phyloP scores from a whole-genome alignment of 1,284 basidiomycete species.

The Trametes versicolor region DNA sequence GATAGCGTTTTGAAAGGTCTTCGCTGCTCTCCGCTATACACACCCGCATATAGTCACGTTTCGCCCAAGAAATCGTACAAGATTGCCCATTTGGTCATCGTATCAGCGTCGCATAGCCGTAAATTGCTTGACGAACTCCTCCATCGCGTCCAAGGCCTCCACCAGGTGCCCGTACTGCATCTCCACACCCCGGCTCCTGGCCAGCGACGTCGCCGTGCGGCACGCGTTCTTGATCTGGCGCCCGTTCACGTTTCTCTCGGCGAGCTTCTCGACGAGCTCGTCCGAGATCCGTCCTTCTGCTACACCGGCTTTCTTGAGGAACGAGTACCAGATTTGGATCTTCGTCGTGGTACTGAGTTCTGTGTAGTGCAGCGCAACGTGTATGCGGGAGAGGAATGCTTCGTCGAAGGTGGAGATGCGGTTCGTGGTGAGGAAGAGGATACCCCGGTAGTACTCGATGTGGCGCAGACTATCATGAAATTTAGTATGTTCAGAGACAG shows the following conservation, averaged over 20 bases:
- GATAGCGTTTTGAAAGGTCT: slow-evolving; percentile 40
- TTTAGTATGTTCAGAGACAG: background rate
- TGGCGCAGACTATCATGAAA: slow-evolving; percentile 50
- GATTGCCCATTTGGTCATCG: background rate
- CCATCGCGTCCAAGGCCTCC: slow-evolving; percentile 66
- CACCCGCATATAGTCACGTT: slow-evolving; percentile 37
- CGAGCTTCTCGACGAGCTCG: slow-evolving; percentile 54
- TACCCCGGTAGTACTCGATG: slow-evolving; percentile 55
- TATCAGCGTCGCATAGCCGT: background rate
- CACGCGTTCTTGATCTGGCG: slow-evolving; percentile 73
- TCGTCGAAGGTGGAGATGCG: slow-evolving; percentile 70
- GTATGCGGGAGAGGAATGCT: slow-evolving; percentile 72
- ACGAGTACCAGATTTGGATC: slow-evolving; percentile 61
- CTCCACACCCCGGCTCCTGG: slow-evolving; percentile 54
- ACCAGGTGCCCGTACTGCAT: slow-evolving; percentile 57
- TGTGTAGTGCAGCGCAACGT: slow-evolving; percentile 67
- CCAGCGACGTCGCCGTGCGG: slow-evolving; percentile 66
- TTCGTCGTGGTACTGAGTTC: slow-evolving; percentile 59
- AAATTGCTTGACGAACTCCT: slow-evolving; percentile 30
- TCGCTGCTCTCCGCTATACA: background rate
- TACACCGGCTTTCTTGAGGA: slow-evolving; percentile 9
- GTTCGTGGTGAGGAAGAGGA: slow-evolving; percentile 68
- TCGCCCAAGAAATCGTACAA: background rate
- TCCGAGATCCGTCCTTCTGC: slow-evolving; percentile 43
- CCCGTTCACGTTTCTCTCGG: slow-evolving; percentile 62